A percentile compares a stretch with the other conserved stretches of the same genome.
Evolutionary conservation across 192 early-diverging fungal species (phyloP).

Genomic region (Backusella parvicylindrica): DNA sequence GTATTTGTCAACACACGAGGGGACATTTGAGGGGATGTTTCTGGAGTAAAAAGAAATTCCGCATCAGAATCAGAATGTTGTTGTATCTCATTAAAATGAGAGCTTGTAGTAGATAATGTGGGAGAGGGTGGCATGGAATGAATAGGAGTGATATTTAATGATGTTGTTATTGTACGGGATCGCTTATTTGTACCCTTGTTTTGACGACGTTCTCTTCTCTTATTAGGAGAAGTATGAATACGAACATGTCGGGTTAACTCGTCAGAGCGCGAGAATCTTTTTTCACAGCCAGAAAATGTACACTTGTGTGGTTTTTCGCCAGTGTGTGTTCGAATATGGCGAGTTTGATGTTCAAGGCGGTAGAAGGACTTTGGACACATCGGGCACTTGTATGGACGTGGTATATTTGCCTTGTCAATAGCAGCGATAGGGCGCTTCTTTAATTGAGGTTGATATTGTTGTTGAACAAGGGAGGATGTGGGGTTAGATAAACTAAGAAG

Average conservation of each 20-base stretch:
- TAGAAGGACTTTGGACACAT: constrained; percentile 74
- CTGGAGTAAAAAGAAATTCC: constrained; percentile 45
- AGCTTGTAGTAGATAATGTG: constrained; percentile 31
- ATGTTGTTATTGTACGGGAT: background rate
- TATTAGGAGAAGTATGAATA: constrained; percentile 51
- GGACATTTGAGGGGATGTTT: constrained; percentile 41
- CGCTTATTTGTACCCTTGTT: background rate
- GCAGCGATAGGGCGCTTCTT: constrained; percentile 18
- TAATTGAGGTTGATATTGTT: background rate
- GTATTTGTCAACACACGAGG: constrained; percentile 11
- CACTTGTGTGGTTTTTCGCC: constrained; percentile 83
- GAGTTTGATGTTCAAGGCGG: constrained; percentile 75
- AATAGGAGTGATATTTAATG: constrained; percentile 20
- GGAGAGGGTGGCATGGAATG: constrained; percentile 35
- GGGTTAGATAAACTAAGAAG: constrained; percentile 15
- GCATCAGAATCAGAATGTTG: constrained; percentile 22
- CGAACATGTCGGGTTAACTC: constrained; percentile 75
- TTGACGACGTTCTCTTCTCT: constrained; percentile 41
- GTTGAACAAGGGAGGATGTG: background rate
- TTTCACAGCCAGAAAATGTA: constrained; percentile 71
- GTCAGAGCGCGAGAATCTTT: constrained; percentile 74
- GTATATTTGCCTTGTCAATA: constrained; percentile 20
- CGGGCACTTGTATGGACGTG: constrained; percentile 70
- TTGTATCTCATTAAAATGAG: constrained; percentile 27
- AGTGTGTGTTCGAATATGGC: constrained; percentile 82